Base-by-base conservation (phyloP, 2,329 filamentous ascomycete genomes). In the Aspergillus sp. region DNA sequence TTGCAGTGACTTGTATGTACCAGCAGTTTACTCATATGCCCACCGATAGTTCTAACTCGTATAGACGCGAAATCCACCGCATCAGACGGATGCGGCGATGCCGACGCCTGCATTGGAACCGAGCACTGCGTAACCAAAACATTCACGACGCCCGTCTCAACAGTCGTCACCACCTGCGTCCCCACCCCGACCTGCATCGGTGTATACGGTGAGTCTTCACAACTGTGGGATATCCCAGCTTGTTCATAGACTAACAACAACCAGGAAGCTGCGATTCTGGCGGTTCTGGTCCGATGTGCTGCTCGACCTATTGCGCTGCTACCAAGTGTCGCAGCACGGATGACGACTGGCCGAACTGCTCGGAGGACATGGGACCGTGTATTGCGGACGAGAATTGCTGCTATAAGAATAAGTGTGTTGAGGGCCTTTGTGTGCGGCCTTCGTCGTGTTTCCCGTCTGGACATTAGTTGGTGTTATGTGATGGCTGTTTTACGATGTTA, bases 291-390 rank as follows among this genome's bases (percentile, higher is more conserved):
- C 63, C 55, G 4, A 52, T 55, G 41, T 71, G 68, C 53, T 72
- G 68, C 62, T 71, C 69, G 3, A 64, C 62, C 9, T 70, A 70
- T 41, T 71, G 70, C 19, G 68, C 67, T 4, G 70, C 68, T 3
- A 69, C 55, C 2, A 67, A 66, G 27, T 71, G 69, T 52, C 64
- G 69, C 21, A 59, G 65, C 17, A 71, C 68, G 1, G 68, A 71
- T 52, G 35, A 58, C 3, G 52, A 65, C n/a, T 70, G 68, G 68
- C 67, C 69, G 0, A 45, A 35, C 9, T 71, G 69, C 21, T 61
- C 61, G 6, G 70, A 71, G 56, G 67, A 70, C 54, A 53, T 62
- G 40, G 65, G 64, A 9, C 58, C 62, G 19, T 71, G 68, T 27
- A 40, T 63, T n/a, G 51, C 43, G 2, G 68, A 71, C 53, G 62